Base-by-base conservation (phyloP, 2,329 filamentous ascomycete genomes). In the Phialophora tarda region DNA sequence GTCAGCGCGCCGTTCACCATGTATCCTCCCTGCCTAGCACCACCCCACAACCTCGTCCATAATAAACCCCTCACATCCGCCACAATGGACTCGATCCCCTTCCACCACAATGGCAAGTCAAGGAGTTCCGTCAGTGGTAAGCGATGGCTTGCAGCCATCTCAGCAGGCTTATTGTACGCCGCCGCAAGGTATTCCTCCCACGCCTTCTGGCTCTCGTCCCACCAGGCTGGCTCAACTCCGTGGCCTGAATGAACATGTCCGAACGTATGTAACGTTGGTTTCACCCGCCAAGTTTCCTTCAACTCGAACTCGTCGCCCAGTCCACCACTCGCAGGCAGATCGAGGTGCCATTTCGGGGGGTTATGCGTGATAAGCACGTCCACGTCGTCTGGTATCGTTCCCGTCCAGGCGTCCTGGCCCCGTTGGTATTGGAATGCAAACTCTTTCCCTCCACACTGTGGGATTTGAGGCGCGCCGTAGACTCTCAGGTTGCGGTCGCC, bases 341-440 rank as follows among this genome's bases (percentile, higher is more conserved):
- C 89, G 38, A 88, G 82, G 75, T 96, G 91, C 74, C 87, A 83
- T 76, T 86, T 86, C 1, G 92, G 91, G 30, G 93, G 93, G 0
- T 87, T 88, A 74, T 96, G 93, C 0, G 93, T 96, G 54, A 96
- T 79, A 14, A 97, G 83, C 60, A 96, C 86, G 72, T 96, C 92
- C 0, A 88, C 89, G 72, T 91, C 86, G 0, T 81, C 77, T 0
- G 92, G 92, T 4, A 96, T 82, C 23, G 86, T 89, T 69, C 86
- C 85, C 2, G 84, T 82, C 91, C 92, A 97, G 0, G 90, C 89
- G 73, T 92, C 86, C 23, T 83, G 78, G 1, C 83, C 81, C 28
- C 85, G 79, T 5, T 83, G 80, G 74, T 96, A 95, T 75, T 94
- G 91, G 73, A 95, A 96, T 24, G 87, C 92, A 80, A 91, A 89